Base-by-base conservation (phyloP, 2,329 filamentous ascomycete species). In the Pseudogymnoascus sp. region DNA sequence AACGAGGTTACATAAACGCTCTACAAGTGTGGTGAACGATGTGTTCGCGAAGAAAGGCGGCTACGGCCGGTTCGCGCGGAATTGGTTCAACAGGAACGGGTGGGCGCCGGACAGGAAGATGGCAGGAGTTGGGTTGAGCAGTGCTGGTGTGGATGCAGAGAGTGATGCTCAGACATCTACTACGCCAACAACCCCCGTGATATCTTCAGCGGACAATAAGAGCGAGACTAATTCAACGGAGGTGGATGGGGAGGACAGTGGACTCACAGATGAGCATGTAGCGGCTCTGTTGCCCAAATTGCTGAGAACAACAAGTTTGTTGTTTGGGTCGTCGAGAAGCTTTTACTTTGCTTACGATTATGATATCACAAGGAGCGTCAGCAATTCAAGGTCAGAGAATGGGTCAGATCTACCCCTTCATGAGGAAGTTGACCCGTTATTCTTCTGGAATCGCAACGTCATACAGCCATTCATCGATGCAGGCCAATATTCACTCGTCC, bases 291-390 rank as follows among this genome's bases (percentile, higher is more conserved):
- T 96, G 9, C 93, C 93, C 1, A 96, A 96, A 71, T 80, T 97
- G 40, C 75, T 99, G 43, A 84, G 89, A 41, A 96, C 90, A 33
- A 88, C 91, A 1, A 90, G 90, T 71, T 84, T 97, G 62, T 84
- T 96, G 64, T 93, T 97, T 71, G 87, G 89, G 1, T 83, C 87
- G 3, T 92, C 89, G 0, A 83, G 83, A 66, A 97, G 91, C 73
- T 97, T 97, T 75, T 97, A 89, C 78, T 99, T 93, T 74, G 93
- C 93, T 0, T 97, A 99, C 73, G 95, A 99, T 67, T 83, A 93
- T 72, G 93, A 99, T 72, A 84, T 99, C 60, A 97, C 95, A 0
- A 84, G 88, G 62, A 86, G 83, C 65, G 70, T 86, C 62, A 75
- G 76, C 2, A 79, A 72, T 62, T 72, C 74, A 38, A 75, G 78